Base-by-base conservation (phyloP, 2,329 filamentous ascomycete species). In the Diaporthe destruens region DNA sequence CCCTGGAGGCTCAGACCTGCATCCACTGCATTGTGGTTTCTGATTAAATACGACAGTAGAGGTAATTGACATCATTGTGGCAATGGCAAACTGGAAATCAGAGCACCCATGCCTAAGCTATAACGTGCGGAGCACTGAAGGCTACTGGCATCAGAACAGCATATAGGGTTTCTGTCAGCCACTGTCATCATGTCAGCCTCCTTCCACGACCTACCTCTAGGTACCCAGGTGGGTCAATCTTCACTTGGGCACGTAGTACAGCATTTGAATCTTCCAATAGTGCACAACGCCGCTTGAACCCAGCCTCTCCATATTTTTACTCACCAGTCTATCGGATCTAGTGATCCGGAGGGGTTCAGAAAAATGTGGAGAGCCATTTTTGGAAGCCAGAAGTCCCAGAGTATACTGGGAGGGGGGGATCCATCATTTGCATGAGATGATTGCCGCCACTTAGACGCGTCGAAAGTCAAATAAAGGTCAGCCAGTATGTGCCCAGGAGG, bases 181-280 rank as follows among this genome's bases (percentile, higher is more conserved):
- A 61, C 7, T 61, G 56, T 61, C 56, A 61, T 44, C 56, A 44
- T 29, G 56, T 61, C 56, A 61, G 56, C 56, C 56, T 29, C 36
- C 23, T 44, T 23, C 25, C 23, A 44, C 8, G 2, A 29, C 29
- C 3, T 29, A 1, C 16, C 18, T 8, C 34, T 8, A n/a, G n/a
- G 34, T 36, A 34, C 3, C 32, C n/a, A n/a, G n/a, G 29, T 29
- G 29, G 14, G 3, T 3, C 1, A 42, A 20, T 36, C n/a, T 39
- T 29, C 23, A 0, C 42, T 44, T 23, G 44, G 6, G 6, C 6
- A 61, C 12, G 20, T 29, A 29, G 20, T 29, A 29, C 5, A 29
- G 23, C 23, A 42, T 12, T 44, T 29, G 12, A 7, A 7, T 23
- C 14, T 18, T 18, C 9, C 36, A 29, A 29, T 18, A 18, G 2